Percentiles rank a stretch among this genome's conserved stretches.
Conservation (phyloP, 192 early-diverging fungal species). For the Coemansia sp. region DNA sequence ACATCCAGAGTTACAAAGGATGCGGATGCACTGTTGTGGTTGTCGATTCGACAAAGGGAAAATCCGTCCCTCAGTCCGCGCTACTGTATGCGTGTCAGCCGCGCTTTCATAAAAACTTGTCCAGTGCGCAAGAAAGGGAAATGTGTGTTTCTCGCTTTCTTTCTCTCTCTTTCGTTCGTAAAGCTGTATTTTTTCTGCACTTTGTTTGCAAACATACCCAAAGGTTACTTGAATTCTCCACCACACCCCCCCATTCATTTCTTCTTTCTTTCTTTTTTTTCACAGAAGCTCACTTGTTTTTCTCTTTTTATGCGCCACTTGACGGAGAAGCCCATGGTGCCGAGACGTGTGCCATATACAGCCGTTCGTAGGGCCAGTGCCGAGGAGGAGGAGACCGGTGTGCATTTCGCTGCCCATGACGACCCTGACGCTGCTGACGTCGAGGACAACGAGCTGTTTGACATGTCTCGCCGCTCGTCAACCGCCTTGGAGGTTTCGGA, state of each 20-base stretch:
- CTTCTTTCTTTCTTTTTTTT: constrained; percentile 6
- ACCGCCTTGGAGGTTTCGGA: constrained; percentile 39
- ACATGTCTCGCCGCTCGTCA: constrained; percentile 15
- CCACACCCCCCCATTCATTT: neutral
- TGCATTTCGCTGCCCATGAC: constrained; percentile 29
- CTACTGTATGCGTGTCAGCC: too few species aligned
- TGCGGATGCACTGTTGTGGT: too few species aligned
- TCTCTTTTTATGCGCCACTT: constrained; percentile 7
- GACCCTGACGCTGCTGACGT: constrained; percentile 33
- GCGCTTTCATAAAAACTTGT: too few species aligned
- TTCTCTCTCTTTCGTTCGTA: neutral
- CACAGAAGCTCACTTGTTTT: constrained; percentile 12
- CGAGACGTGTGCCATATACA: constrained; percentile 31
- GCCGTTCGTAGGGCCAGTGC: constrained; percentile 28
- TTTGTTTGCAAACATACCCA: neutral
- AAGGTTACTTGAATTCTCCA: neutral
- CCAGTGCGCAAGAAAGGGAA: neutral
- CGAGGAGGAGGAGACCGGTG: constrained; percentile 13
- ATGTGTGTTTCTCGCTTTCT: neutral
- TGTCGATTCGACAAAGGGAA: too few species aligned
- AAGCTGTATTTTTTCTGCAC: neutral
- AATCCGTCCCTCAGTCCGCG: too few species aligned
- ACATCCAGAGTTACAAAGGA: too few species aligned
- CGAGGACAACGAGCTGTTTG: constrained; percentile 51
- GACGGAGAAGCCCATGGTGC: constrained; percentile 34